Percentiles rank a stretch among this genome's conserved stretches.
Evolutionary conservation across 352 stramenopile genomes (phyloP).

Genomic region (Pythium phragmitis): DNA sequence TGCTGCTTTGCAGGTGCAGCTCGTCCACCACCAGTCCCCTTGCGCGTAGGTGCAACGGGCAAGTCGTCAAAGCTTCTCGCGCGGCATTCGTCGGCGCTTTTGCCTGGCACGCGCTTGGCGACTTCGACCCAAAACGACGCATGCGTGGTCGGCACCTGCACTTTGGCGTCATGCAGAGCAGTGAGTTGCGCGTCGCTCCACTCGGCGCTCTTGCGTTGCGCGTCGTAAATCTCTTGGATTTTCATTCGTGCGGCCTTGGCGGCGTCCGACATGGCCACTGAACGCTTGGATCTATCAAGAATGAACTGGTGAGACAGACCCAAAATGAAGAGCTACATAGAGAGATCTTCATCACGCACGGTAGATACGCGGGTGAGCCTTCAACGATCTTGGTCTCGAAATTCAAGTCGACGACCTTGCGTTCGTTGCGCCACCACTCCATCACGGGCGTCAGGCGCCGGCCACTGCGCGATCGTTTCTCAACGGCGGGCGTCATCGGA

Average conservation of each 20-base stretch:
- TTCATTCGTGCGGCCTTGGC: conserved; percentile 21
- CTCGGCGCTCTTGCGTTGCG: conserved; percentile 27
- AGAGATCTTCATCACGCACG: conserved; percentile 19
- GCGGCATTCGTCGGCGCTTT: conserved; percentile 61
- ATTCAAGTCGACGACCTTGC: conserved; percentile 20
- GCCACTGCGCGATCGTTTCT: conserved; percentile 27
- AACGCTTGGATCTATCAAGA: conserved; percentile 12
- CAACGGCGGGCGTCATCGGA: neutral
- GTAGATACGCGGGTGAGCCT: conserved; percentile 29
- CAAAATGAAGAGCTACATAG: neutral
- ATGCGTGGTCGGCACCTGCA: conserved; percentile 58
- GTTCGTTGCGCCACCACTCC: conserved; percentile 53
- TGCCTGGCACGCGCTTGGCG: conserved; percentile 39
- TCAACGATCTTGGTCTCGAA: conserved; percentile 27
- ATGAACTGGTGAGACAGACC: neutral
- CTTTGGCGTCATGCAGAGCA: conserved; percentile 53
- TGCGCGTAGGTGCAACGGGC: conserved; percentile 40
- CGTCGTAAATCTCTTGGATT: conserved; percentile 29
- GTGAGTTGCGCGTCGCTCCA: conserved; percentile 56
- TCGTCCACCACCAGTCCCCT: conserved; percentile 3
- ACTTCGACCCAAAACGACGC: conserved; percentile 69
- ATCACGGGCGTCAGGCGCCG: conserved; percentile 36
- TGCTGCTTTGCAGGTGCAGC: conserved; percentile 6
- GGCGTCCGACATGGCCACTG: conserved; percentile 4
- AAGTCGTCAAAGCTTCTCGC: conserved; percentile 60